Evolutionary conservation across 169 alveolate genomes (phyloP), one percentile per base, ranked within the genome.

Genomic region (Plasmodium berghei): DNA sequence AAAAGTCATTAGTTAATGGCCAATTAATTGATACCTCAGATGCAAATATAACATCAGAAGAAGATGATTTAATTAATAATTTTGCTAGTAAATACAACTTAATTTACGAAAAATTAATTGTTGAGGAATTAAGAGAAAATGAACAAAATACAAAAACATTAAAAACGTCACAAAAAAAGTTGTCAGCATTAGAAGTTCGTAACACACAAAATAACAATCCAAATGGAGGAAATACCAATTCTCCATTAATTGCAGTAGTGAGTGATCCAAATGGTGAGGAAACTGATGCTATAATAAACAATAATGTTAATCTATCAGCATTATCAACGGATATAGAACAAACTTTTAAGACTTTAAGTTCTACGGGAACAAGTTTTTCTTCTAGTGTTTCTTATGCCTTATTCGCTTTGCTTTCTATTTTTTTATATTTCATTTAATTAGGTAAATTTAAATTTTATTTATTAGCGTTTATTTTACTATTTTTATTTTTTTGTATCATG

Each of bases 231-330:
- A 59, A 42, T 22, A 8, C 9, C 9, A 63, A 24, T 46, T 24
- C 90, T 46, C 72, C 90, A n/a, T 48, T 80, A 56, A 80, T 80
- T 46, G 90, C 77, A 34, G 56, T 80, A 28, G 72, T 80, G 22
- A 24, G 66, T 24, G 90, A 52, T 46, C 48, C 45, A 40, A 24
- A 4, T 10, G 83, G 85, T 5, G 90, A 66, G 56, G 56, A 64
- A 28, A 55, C 83, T 22, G 83, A 80, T 10, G 90, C 54, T 20
- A 66, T 80, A 70, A 67, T 80, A 48, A 64, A 80, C 5, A 34
- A 80, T 16, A 80, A 80, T 56, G 67, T 80, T n/a, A 72, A 80
- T 22, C 14, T 67, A 20, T 22, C 34, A 10, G 26, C 72, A n/a
- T 80, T 80, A 22, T 34, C 71, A 49, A 52, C 63, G 10, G 90